These are phyloP conservation scores for Kurtzmaniella quercitrusa DNA, from an alignment of 1,139 yeast genomes.

Conservation along the genomic window DNA sequence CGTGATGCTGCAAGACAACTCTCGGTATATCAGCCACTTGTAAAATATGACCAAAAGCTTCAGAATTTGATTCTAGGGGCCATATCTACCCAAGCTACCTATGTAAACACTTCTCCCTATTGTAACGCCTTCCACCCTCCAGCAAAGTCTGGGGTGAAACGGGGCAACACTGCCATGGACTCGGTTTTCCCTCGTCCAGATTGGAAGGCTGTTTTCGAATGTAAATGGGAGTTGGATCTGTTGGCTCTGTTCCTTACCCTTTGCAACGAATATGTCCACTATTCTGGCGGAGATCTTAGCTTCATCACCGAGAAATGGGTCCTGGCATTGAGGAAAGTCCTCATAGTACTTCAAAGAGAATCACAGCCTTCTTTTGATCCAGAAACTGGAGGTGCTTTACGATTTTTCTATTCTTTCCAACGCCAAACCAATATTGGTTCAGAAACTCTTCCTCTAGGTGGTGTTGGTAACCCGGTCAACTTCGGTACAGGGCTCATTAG, in stretches of 20 bases:
- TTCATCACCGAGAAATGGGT: conserved; percentile 58
- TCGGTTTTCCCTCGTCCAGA: conserved; percentile 65
- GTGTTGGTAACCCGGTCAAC: conserved; percentile 81
- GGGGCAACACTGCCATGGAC: conserved; percentile 57
- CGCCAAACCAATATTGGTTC: conserved; percentile 73
- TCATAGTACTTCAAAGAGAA: conserved; percentile 57
- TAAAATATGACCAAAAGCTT: conserved; percentile 47
- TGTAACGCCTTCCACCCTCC: conserved; percentile 95
- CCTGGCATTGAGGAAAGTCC: conserved; percentile 49
- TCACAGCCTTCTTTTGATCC: conserved; percentile 58
- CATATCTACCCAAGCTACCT: conserved; percentile 71
- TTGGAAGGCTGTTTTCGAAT: conserved; percentile 74
- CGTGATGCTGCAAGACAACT: conserved; percentile 84
- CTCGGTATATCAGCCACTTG: conserved; percentile 66
- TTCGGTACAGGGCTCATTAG: conserved; percentile 66
- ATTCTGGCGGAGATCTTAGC: conserved; percentile 46
- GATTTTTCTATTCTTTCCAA: conserved; percentile 61
- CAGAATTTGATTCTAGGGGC: conserved; percentile 66
- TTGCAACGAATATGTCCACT: conserved; percentile 62
- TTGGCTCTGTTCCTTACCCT: conserved; percentile 77
- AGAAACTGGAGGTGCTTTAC: conserved; percentile 48
- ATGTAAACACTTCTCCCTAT: conserved; percentile 61
- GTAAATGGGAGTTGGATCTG: conserved; percentile 86
- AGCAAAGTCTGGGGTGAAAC: conserved; percentile 47
- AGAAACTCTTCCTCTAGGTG: conserved; percentile 74